phyloP scores from a whole-genome alignment of 805 yeast genomes.

The Kodamaea nitidulidarum region DNA sequence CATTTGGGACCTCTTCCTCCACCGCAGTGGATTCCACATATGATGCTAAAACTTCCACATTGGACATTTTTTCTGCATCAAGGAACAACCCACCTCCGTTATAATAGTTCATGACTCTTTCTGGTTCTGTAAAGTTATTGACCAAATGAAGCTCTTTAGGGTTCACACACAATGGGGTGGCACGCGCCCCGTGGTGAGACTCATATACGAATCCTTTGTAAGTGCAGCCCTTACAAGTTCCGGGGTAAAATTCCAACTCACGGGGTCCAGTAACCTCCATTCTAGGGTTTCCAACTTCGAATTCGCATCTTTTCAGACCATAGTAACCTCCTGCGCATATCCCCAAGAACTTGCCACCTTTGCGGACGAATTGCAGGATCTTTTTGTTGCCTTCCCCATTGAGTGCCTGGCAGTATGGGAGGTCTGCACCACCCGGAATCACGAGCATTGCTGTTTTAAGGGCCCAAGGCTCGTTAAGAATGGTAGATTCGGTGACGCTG shows the following conservation, averaged over 20 bases:
- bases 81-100: conserved; percentile 91
- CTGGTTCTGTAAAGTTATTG: conserved; percentile 20
- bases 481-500: conserved; percentile 56
- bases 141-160: conserved; percentile 15
- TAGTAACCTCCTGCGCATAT: conserved; percentile 96
- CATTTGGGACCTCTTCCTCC: conserved; percentile 15
- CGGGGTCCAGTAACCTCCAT: conserved; percentile 85
- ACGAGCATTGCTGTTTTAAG: conserved; percentile 73
- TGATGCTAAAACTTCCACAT: conserved; percentile 70
- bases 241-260: conserved; percentile 80
- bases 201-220: conserved; percentile 77
- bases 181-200: conserved; percentile 70
- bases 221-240: conserved; percentile 77
- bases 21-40: conserved; percentile 59
- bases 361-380: conserved; percentile 59
- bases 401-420: conserved; percentile 73
- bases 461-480: conserved; percentile 85
- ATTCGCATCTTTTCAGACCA: conserved; percentile 71
- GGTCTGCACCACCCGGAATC: conserved; percentile 96
- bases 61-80: conserved; percentile 57
- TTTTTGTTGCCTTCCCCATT: conserved; percentile 63
- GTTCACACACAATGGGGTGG: conserved; percentile 42
- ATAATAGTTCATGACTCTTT: conserved; percentile 47
- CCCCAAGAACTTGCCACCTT: conserved; percentile 83
- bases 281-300: conserved; percentile 65